Evolutionary conservation across 1,139 yeast genomes (phyloP), one percentile per base, ranked within the genome.

Genomic region (Komagataea norvegica): DNA sequence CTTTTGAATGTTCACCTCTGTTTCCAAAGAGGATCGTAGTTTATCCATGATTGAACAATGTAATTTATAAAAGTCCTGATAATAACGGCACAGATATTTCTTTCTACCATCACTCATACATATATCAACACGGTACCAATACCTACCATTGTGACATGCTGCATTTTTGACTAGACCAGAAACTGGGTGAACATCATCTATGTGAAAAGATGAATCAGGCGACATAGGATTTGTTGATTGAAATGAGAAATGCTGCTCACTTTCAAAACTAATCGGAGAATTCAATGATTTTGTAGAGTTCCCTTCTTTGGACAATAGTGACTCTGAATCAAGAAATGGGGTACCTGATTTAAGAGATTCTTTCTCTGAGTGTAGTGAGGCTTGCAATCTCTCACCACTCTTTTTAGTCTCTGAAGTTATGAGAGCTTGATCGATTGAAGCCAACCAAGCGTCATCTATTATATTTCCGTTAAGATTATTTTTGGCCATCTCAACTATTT

Each of bases 141-240:
- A 76, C 38, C 80, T 60, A 2, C 79, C 78, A 40, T 72, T 70
- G 48, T 71, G 73, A 28, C 70, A 63, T 42, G 72, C 75, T 51
- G 74, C 77, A n/a, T 77, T 70, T 48, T 69, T 77, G 13, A 76
- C 79, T n/a, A 70, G 61, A 6, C 77, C 77, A 38, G 72, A 74
- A 14, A 68, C 41, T 5, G 54, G 52, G 9, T 33, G 26, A 10
- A 36, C 20, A 7, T 38, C 40, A 3, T 31, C 36, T 11, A 28
- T 13, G 10, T 23, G 24, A 9, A 23, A 26, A 13, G 41, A 21
- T 8, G 37, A 21, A 10, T 29, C 32, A 16, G 38, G 32, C 2
- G 40, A 28, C 3, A 10, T 8, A 9, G 37, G 25, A 26, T 26
- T 23, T 24, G 30, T 21, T 16, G 45, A 33, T 31, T 41, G 41